Conservation (phyloP, 2,329 filamentous ascomycete species). For the Colletotrichum limetticola region DNA sequence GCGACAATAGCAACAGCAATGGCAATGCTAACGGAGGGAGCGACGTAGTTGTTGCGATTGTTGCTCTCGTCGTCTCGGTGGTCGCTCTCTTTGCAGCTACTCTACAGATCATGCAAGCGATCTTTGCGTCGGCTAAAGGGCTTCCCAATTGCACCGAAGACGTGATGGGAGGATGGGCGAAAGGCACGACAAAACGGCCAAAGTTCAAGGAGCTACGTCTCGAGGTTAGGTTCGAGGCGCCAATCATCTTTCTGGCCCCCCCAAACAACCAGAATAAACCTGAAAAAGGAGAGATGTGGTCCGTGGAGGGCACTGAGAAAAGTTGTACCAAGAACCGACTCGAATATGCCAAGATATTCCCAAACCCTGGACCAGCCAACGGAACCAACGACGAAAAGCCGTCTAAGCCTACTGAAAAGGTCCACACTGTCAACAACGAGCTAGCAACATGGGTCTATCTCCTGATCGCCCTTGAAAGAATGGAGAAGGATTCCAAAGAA, state of each 20-base stretch:
- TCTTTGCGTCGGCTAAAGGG: conserved; percentile 7
- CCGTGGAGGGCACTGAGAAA: background rate
- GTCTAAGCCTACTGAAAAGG: background rate
- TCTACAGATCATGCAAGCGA: conserved; percentile 18
- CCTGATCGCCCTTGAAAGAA: conserved; percentile 7
- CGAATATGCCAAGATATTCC: background rate
- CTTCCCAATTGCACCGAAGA: conserved; percentile 16
- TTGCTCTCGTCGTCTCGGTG: conserved; percentile 16
- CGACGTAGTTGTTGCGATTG: background rate
- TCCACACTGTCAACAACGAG: conserved; percentile 26
- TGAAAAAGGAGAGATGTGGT: background rate
- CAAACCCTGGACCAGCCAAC: background rate
- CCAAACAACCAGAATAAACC: background rate
- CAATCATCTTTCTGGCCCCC: conserved; percentile 21
- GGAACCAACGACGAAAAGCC: background rate
- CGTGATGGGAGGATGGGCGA: conserved; percentile 26
- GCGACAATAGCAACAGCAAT: background rate
- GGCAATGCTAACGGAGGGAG: background rate
- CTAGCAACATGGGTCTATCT: conserved; percentile 15
- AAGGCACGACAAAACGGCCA: background rate
- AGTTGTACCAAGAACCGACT: conserved; percentile 1
- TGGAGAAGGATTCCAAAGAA: conserved; percentile 7
- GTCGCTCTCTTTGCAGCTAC: conserved; percentile 6
- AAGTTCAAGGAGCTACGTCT: conserved; percentile 8
- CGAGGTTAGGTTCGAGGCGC: conserved; percentile 23